Base-by-base conservation (phyloP, 2,329 filamentous ascomycete genomes). In the Neonectria faginata region DNA sequence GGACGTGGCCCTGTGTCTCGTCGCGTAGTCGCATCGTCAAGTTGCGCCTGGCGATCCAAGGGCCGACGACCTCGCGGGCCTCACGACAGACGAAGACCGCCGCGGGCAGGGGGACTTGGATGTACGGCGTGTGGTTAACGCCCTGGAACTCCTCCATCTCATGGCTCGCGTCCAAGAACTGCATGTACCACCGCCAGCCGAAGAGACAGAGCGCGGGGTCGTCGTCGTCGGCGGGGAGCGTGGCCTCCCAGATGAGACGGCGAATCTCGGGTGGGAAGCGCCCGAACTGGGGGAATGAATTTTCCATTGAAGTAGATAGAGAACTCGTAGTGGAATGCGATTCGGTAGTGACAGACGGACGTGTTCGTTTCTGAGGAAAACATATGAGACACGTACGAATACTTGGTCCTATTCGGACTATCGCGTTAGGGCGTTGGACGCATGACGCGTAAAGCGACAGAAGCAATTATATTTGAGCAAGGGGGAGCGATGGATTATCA, bases 261-360 rank as follows among this genome's bases (percentile, higher is more conserved):
- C 75, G 75, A 8, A 77, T 57, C 67, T 77, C 75, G 11, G 47
- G 16, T 2, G 73, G 72, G 18, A 77, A 66, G 3, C 42, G 53
- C 6, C 5, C 9, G 39, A 77, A 78, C 3, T 20, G 54, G 45
- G 61, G 60, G 52, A 76, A 73, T 10, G 27, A 31, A 2, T 36
- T 39, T 22, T 41, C 55, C 60, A 60, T 60, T 31, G 41, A 33
- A 44, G 41, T 31, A 25, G 42, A 20, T 12, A 16, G 51, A n/a
- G 45, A 29, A 14, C 7, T 33, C 8, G 16, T 9, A n/a, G 10
- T 18, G 5, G 16, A n/a, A 20, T 42, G n/a, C 7, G 22, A 22
- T 33, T n/a, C 45, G 7, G n/a, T 20, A 20, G 10, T n/a, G 16
- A 20, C 12, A 42, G 39, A 33, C 14, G 27, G 9, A 6, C 9